Evolutionary conservation across 2,329 filamentous ascomycete genomes (phyloP).

Genomic region (Alternaria longipes): DNA sequence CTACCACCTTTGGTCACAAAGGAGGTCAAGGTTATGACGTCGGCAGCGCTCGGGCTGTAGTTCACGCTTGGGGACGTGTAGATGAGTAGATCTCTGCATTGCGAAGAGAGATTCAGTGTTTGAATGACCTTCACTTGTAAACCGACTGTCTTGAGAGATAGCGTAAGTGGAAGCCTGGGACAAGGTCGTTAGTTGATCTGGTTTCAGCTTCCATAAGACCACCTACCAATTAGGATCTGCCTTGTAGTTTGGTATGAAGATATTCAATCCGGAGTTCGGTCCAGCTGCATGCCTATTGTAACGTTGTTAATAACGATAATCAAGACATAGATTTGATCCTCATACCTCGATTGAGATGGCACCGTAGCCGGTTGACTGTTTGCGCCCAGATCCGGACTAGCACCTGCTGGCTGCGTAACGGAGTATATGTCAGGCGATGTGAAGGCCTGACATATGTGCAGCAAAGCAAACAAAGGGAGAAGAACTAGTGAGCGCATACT

Average conservation of each 20-base stretch:
- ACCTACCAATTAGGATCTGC: constrained; percentile 17
- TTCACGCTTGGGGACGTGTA: constrained; percentile 14
- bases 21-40: constrained; percentile 8
- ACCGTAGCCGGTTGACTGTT: constrained; percentile 8
- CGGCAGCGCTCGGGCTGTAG: constrained; percentile 13
- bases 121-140: constrained; percentile 14
- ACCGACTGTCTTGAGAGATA: constrained; percentile 14
- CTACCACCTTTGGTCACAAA: constrained; percentile 14
- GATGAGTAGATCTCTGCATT: constrained; percentile 14
- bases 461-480: constrained; percentile 3
- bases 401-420: constrained; percentile 5
- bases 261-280: constrained; percentile 9
- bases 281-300: constrained; percentile 8
- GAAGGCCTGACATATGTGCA: constrained; percentile 16
- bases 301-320: not conserved
- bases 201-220: not conserved
- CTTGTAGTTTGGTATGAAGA: constrained; percentile 11
- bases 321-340: not conserved
- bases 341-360: constrained; percentile 15
- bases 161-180: constrained; percentile 8
- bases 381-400: constrained; percentile 1
- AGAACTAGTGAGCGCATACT: constrained; percentile 15
- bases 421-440: constrained; percentile 16
- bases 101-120: constrained; percentile 7
- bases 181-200: not conserved